These are phyloP conservation scores for Cercospora beticola DNA, from an alignment of 2,329 filamentous ascomycete species.

Conservation along the genomic window DNA sequence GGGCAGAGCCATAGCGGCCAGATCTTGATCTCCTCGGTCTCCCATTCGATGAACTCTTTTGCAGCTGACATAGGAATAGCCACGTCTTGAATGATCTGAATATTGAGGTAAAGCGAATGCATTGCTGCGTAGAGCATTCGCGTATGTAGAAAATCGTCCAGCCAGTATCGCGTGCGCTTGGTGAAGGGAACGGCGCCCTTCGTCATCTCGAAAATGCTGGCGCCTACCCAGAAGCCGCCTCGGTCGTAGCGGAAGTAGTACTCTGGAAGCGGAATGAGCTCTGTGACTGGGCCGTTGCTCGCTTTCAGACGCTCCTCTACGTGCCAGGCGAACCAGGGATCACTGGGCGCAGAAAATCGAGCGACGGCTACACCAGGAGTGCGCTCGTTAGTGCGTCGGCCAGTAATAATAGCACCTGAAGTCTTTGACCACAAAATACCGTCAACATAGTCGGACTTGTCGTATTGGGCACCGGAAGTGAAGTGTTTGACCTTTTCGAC, in stretches of 20 bases:
- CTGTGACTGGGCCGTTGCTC: slow-evolving; percentile 44
- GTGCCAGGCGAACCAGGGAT: slow-evolving; percentile 55
- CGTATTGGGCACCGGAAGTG: slow-evolving; percentile 34
- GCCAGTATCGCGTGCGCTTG: slow-evolving; percentile 58
- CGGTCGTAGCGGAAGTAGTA: slow-evolving; percentile 74
- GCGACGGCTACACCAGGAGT: slow-evolving; percentile 20
- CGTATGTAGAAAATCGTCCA: slow-evolving; percentile 65
- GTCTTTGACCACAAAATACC: slow-evolving; percentile 50
- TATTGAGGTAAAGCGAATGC: slow-evolving; percentile 60
- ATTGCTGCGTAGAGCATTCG: slow-evolving; percentile 65
- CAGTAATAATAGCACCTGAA: slow-evolving; percentile 47
- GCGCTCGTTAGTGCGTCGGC: slow-evolving; percentile 42
- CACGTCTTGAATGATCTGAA: slow-evolving; percentile 65
- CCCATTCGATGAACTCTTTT: slow-evolving; percentile 46
- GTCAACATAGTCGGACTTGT: slow-evolving; percentile 52
- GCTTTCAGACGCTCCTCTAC: slow-evolving; percentile 40
- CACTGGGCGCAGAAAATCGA: slow-evolving; percentile 45
- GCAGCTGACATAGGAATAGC: slow-evolving; percentile 47
- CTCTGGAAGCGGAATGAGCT: slow-evolving; percentile 62
- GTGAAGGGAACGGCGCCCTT: slow-evolving; percentile 68
- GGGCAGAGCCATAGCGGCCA: slow-evolving; percentile 54
- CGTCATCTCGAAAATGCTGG: slow-evolving; percentile 54
- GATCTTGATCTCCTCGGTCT: slow-evolving; percentile 42
- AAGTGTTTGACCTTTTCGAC: slow-evolving; percentile 43
- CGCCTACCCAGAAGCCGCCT: slow-evolving; percentile 67